These are phyloP conservation scores for Firmiana major DNA, from an alignment of 345 rosid species.

Conservation along the genomic window DNA sequence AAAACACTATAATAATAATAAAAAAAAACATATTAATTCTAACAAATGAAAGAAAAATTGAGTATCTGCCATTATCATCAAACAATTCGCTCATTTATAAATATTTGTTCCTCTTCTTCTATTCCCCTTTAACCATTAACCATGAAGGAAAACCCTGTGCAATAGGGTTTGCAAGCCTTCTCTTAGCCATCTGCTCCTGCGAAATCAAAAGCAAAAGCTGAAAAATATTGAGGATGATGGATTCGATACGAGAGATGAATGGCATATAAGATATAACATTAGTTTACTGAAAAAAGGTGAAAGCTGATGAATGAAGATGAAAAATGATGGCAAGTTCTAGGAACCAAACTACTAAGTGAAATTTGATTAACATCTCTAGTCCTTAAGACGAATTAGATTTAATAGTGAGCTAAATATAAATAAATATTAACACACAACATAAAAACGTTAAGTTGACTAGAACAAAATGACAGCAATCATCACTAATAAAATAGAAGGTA, in stretches of 20 bases:
- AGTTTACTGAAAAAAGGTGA: neutral
- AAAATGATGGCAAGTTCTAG: neutral
- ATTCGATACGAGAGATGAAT: neutral
- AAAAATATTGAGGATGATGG: neutral
- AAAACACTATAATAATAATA: neutral
- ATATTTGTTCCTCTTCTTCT: neutral
- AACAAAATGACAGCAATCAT: neutral
- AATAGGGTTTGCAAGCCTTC: neutral
- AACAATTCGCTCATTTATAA: neutral
- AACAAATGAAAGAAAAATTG: conserved; percentile 4
- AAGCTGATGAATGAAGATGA: neutral
- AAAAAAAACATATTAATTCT: neutral
- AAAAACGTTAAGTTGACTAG: neutral
- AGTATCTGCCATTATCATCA: neutral
- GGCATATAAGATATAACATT: neutral
- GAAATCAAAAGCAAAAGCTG: neutral
- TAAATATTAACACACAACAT: neutral
- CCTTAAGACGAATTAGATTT: neutral
- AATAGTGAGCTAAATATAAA: neutral
- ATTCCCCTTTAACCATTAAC: neutral
- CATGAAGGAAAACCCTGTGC: neutral
- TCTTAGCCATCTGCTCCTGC: neutral
- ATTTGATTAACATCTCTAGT: neutral
- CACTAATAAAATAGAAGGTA: no score
- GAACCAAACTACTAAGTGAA: neutral